Base-by-base conservation (phyloP, 2,329 filamentous ascomycete species). In the Fusarium ambrosium region DNA sequence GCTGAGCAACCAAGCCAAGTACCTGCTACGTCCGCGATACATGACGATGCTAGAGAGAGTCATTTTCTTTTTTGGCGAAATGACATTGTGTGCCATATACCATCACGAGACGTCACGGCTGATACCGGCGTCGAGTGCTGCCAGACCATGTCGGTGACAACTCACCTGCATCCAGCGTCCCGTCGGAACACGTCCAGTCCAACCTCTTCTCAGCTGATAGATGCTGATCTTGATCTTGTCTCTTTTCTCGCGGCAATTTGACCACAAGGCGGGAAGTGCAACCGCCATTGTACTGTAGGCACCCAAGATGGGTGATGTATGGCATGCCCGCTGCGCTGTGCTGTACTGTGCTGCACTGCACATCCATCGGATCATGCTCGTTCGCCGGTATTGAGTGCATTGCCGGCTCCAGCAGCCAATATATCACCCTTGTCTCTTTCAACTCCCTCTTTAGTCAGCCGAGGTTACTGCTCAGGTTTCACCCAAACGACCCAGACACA, bases 71-170 rank as follows among this genome's bases (percentile, higher is more conserved):
- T 51, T 53, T 53, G 48, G 48, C 24, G 48, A 36, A 53, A 53
- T 53, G n/a, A 45, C 20, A 34, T 34, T 66, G 67, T 66, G 59
- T 69, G 63, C 43, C 53, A 75, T 64, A 74, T 66, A 63, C 45
- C 70, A 73, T 75, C 72, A 75, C 70, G 62, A 71, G 70, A 63
- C 66, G 48, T 53, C 56, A 48, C 24, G 64, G 60, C 63, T 73
- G 60, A 68, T 58, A 41, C 41, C 64, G 63, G 53, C 32, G 41
- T 61, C 36, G 36, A 53, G 58, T 66, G 62, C 45, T 61, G 65
- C 65, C 62, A 45, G 70, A 58, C 53, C 55, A 73, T 75, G 72
- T 68, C 58, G 56, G 73, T 65, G 64, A 76, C 73, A 72, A 69
- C 73, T 74, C 71, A 76, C 65, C 64, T 74, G 71, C 73, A 74